Evolutionary conservation across 495 filamentous ascomycete genomes (phyloP), one percentile per base, ranked within the genome.

Genomic region (Hypoxylon cercidicola): DNA sequence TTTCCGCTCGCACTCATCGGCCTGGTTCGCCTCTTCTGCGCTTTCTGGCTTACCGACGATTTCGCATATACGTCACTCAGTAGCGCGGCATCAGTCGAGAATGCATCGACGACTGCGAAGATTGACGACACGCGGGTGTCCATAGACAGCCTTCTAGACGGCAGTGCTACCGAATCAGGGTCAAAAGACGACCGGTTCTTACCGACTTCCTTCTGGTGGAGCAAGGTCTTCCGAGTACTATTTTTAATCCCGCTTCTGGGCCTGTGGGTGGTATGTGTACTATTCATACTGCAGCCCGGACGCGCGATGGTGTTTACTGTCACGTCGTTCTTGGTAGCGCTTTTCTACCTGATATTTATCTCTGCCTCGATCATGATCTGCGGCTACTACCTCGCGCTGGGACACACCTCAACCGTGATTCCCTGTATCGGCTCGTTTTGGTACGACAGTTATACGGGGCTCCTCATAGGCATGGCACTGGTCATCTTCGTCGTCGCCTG

Each of bases 201-300:
- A 15, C 50, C 60, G 3, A 55, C 50, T 4, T 47, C 40, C 13
- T 49, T 18, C 21, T 65, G 51, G 60, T 50, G 43, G 16, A 59
- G 55, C 25, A 30, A 19, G 15, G 28, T 61, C 15, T 55, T 69
- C 49, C 66, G 72, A 41, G 65, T 58, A 45, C 28, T 69, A 50
- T 60, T 70, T 45, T 54, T 68, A 19, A 34, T 68, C 30, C 69
- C 66, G 19, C n/a, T 70, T 21, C 19, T 70, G 9, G 56, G 58
- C 20, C 48, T 72, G 16, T 43, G 64, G 23, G 30, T 46, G 1
- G n/a, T 74, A 2, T 64, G 50, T 51, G 3, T 64, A n/a, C 4
- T 60, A n/a, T 61, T 56, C 35, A 18, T 65, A 10, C 7, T 65
- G 9, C 66, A 54, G 7, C 49, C 53, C 37, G 11, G 16, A 6